These are phyloP conservation scores for Dipteronia dyeriana DNA, from an alignment of 345 rosid genomes.

Conservation along the genomic window DNA sequence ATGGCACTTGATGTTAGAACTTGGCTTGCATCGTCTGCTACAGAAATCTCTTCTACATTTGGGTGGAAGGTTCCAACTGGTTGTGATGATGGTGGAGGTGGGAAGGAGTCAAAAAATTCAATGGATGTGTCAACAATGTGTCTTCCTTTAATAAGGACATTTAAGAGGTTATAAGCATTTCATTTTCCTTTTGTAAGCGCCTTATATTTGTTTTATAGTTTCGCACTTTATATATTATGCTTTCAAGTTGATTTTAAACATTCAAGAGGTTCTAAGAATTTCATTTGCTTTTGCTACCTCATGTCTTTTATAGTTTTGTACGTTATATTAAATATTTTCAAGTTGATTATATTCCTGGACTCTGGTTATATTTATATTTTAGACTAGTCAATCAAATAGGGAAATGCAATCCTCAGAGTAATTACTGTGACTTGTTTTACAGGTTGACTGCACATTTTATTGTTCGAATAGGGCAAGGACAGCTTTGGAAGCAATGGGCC, in stretches of 20 bases:
- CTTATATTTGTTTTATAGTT: neutral
- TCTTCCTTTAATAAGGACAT: slow-evolving; percentile 64
- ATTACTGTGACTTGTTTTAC: slow-evolving; percentile 28
- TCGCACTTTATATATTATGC: neutral
- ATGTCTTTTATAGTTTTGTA: slow-evolving; percentile 18
- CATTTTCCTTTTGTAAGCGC: neutral
- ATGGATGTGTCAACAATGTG: slow-evolving; percentile 69
- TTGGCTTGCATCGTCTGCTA: slow-evolving; percentile 71
- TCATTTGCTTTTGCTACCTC: slow-evolving; percentile 10
- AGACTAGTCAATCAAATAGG: neutral
- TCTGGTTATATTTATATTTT: neutral
- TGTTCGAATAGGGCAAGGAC: slow-evolving; percentile 62
- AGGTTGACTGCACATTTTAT: slow-evolving; percentile 81
- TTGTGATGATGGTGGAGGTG: slow-evolving; percentile 87
- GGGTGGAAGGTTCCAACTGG: slow-evolving; percentile 96
- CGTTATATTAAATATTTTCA: slow-evolving; percentile 14
- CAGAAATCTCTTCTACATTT: slow-evolving; percentile 71
- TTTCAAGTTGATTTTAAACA: slow-evolving; percentile 24
- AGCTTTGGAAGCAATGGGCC: slow-evolving; percentile 75
- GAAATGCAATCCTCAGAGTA: neutral
- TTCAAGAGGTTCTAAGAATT: slow-evolving; percentile 62
- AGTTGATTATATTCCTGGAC: neutral
- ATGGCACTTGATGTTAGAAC: slow-evolving; percentile 55
- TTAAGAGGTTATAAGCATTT: slow-evolving; percentile 65
- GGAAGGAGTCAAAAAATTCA: slow-evolving; percentile 78